Evolutionary conservation across 768 basidiomycete species (phyloP).

Genomic region (Phlegmacium glaucopus): DNA sequence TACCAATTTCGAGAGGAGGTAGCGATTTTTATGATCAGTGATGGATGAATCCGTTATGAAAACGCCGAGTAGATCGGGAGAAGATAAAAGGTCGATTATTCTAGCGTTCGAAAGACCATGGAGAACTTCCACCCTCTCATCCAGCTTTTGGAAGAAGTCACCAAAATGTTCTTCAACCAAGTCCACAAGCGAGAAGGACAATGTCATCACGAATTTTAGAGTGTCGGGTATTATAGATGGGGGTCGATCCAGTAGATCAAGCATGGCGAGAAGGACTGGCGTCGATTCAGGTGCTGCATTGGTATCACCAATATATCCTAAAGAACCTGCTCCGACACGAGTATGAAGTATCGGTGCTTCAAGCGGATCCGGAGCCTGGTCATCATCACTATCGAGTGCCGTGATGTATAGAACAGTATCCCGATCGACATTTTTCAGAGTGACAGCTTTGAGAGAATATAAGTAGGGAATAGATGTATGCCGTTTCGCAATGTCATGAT

Average conservation of each 20-base stretch:
- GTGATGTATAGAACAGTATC: conserved; percentile 12
- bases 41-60: conserved; percentile 33
- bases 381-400: conserved; percentile 2
- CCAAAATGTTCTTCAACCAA: conserved; percentile 9
- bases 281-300: conserved; percentile 23
- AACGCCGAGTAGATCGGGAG: conserved; percentile 29
- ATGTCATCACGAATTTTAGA: conserved; percentile 22
- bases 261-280: conserved; percentile 29
- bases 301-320: conserved; percentile 35
- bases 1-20: conserved; percentile 27
- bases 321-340: conserved; percentile 22
- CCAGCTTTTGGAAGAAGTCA: conserved; percentile 18
- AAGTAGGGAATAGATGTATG: conserved; percentile 5
- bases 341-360: conserved; percentile 24
- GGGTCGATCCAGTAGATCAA: conserved; percentile 18
- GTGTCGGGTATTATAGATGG: conserved; percentile 10
- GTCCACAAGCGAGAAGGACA: conserved; percentile 18
- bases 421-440: conserved; percentile 6
- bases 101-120: conserved; percentile 19
- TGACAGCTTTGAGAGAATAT: conserved; percentile 12
- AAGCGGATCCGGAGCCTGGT: neutral
- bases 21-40: conserved; percentile 15
- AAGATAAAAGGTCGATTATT: conserved; percentile 23
- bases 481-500: conserved; percentile 10
- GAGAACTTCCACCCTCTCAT: conserved; percentile 16